A percentile compares a stretch with the other conserved stretches of the same genome.
Evolutionary conservation across 495 filamentous ascomycete genomes (phyloP).

Genomic region (Hypoxylon rickii): DNA sequence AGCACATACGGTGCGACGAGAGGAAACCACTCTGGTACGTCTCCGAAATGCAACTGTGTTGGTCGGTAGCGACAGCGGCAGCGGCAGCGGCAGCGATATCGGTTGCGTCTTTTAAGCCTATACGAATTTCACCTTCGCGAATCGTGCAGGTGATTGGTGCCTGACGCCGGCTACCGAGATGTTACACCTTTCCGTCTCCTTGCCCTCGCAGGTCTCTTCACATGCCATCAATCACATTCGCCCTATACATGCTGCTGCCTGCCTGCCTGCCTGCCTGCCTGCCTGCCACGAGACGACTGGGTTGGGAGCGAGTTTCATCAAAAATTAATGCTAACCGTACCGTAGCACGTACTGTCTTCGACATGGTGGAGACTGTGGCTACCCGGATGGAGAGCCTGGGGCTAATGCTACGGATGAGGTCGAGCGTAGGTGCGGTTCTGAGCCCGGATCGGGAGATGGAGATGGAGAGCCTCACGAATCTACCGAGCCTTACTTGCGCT

Average conservation of each 20-base stretch:
- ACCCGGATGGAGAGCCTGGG: constrained; percentile 33
- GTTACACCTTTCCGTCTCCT: constrained; percentile 5
- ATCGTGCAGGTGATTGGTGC: constrained; percentile 27
- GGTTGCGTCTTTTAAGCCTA: constrained; percentile 11
- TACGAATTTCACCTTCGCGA: constrained; percentile 17
- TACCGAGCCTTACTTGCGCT: constrained; percentile 22
- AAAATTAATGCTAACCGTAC: constrained; percentile 17
- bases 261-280: constrained; percentile 3
- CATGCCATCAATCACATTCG: constrained; percentile 3
- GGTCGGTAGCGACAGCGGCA: no score
- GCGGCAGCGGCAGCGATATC: no score
- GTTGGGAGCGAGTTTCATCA: constrained; percentile 8
- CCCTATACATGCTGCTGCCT: constrained; percentile 4
- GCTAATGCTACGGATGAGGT: constrained; percentile 15
- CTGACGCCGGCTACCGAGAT: constrained; percentile 15
- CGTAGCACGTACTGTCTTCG: constrained; percentile 41
- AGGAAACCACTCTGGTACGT: constrained; percentile 42
- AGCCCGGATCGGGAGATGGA: constrained; percentile 20
- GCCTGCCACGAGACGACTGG: neutral
- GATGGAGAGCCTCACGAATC: constrained; percentile 34
- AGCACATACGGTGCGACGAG: constrained; percentile 44
- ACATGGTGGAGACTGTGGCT: constrained; percentile 40
- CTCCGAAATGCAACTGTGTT: constrained; percentile 10
- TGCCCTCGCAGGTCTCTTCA: constrained; percentile 2
- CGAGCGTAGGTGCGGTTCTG: constrained; percentile 15